phyloP scores from a whole-genome alignment of 148 eudicot genomes.

The Polygonum maritimum region DNA sequence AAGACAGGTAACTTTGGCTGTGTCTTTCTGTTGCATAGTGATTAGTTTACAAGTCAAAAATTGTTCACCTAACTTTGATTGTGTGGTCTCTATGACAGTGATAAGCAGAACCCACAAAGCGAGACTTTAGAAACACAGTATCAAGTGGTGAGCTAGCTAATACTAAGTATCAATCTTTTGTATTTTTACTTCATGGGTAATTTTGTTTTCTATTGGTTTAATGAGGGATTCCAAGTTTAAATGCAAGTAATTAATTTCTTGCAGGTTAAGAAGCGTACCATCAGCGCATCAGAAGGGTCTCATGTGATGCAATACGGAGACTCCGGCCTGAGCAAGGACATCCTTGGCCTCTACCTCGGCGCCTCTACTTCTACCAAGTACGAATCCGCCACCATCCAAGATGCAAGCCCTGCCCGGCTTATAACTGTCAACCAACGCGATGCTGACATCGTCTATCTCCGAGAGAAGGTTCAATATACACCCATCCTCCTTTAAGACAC shows the following conservation, averaged over 20 bases:
- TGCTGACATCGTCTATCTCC: conserved; percentile 31
- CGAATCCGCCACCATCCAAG: not conserved
- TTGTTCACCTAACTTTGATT: not conserved
- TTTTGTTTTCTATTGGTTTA: not conserved
- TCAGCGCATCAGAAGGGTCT: not conserved
- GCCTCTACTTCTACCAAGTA: not conserved
- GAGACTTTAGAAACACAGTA: conserved; percentile 28
- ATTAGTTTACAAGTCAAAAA: not conserved
- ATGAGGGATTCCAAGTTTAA: too few relatives aligned
- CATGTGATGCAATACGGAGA: conserved; percentile 34
- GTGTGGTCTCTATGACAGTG: conserved; percentile 17
- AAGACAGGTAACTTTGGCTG: conserved; percentile 35
- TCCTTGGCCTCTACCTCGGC: conserved; percentile 14
- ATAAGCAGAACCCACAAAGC: conserved; percentile 13
- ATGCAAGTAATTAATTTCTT: not conserved
- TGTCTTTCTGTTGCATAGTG: not conserved
- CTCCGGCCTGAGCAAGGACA: conserved; percentile 4
- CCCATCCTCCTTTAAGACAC: not conserved
- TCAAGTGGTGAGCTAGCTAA: conserved; percentile 11
- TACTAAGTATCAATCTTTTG: not conserved
- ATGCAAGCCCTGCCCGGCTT: not conserved
- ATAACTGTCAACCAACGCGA: conserved; percentile 24
- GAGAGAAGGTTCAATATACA: conserved; percentile 17
- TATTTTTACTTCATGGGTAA: not conserved
- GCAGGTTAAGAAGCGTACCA: conserved; percentile 23